These are phyloP conservation scores for Xerocomus amazonicus DNA, from an alignment of 1,284 basidiomycete genomes.

Conservation along the genomic window DNA sequence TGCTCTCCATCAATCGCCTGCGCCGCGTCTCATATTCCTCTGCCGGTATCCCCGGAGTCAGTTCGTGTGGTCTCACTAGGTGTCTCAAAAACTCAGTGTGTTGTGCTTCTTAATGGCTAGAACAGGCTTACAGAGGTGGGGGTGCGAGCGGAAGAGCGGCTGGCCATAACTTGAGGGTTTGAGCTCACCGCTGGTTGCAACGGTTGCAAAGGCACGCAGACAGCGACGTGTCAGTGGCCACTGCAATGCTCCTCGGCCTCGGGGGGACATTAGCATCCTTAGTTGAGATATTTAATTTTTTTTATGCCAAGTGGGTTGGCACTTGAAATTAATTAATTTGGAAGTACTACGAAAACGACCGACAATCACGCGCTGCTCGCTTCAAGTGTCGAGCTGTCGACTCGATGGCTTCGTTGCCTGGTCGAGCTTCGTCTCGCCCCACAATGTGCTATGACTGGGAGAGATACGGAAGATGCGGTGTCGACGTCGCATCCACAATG, in stretches of 20 bases:
- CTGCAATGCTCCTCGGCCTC: conserved; percentile 15
- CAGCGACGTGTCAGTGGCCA: conserved; percentile 4
- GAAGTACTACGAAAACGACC: neutral
- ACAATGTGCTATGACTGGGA: conserved; percentile 48
- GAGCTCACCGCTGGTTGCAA: conserved; percentile 25
- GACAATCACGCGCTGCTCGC: conserved; percentile 21
- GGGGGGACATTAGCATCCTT: conserved; percentile 20
- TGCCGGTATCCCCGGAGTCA: conserved; percentile 82
- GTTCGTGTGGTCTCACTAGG: conserved; percentile 55
- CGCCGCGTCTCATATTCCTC: conserved; percentile 84
- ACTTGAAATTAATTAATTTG: neutral
- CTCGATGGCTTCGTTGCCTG: conserved; percentile 23
- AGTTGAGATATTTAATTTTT: conserved; percentile 4
- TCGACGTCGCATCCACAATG: conserved; percentile 62
- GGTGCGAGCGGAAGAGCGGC: conserved; percentile 72
- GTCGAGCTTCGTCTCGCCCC: conserved; percentile 5
- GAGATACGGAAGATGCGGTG: conserved; percentile 53
- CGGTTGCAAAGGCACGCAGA: conserved; percentile 38
- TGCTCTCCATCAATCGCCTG: conserved; percentile 65
- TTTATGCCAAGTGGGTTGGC: neutral
- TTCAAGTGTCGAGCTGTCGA: conserved; percentile 1
- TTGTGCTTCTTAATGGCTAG: conserved; percentile 1
- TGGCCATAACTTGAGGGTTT: conserved; percentile 77
- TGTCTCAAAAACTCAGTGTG: conserved; percentile 6
- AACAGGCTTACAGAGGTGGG: conserved; percentile 61